phyloP scores from a whole-genome alignment of 345 rosid species.

The Salix caprea region DNA sequence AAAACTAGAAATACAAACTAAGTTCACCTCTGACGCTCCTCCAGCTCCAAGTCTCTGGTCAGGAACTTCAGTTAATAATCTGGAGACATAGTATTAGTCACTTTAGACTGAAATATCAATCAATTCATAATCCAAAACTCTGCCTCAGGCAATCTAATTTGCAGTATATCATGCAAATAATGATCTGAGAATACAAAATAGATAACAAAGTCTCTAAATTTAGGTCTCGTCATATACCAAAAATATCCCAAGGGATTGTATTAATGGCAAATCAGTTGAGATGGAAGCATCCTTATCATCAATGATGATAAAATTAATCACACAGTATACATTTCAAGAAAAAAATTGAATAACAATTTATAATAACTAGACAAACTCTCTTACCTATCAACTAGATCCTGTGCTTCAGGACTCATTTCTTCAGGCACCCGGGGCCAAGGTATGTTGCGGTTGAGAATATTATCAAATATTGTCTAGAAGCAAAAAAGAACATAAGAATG shows the following conservation, averaged over 20 bases:
- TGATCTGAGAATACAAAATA: neutral
- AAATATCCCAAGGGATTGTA: neutral
- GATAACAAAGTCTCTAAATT: neutral
- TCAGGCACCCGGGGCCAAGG: conserved; percentile 90
- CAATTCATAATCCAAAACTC: neutral
- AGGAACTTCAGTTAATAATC: conserved; percentile 96
- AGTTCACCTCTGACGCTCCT: conserved; percentile 88
- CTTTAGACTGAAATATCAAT: neutral
- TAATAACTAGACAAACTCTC: conserved; percentile 7
- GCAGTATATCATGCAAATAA: neutral
- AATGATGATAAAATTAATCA: neutral
- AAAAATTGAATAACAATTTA: neutral
- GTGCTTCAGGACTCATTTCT: conserved; percentile 83
- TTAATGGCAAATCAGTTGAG: neutral
- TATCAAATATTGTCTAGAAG: conserved; percentile 85
- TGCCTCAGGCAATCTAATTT: neutral
- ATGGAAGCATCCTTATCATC: neutral
- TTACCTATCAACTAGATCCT: conserved; percentile 83
- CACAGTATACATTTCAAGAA: neutral
- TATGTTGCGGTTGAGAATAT: conserved; percentile 95
- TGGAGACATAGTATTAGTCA: conserved; percentile 29
- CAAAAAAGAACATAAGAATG: conserved; percentile 22
- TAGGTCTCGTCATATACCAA: neutral
- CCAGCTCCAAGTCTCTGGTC: conserved; percentile 92
- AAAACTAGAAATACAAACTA: conserved; percentile 10